These are phyloP conservation scores for Acacia pycnantha DNA, from an alignment of 331 rosid species.

Conservation along the genomic window DNA sequence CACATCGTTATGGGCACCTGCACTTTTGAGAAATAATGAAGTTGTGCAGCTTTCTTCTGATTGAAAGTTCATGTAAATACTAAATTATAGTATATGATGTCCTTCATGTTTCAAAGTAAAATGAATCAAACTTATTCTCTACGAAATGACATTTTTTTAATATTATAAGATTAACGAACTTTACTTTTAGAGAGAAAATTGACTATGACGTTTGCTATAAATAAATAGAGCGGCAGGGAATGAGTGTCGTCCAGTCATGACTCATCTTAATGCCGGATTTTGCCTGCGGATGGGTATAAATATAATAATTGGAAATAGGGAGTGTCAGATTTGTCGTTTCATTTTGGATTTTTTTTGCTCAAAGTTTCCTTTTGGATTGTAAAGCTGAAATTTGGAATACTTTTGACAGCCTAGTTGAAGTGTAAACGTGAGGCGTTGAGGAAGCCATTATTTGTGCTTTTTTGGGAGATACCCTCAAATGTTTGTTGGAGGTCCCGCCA, in stretches of 20 bases:
- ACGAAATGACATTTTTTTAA: no score
- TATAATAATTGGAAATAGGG: not conserved
- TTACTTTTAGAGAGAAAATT: no score
- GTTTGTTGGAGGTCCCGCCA: slow-evolving; percentile 12
- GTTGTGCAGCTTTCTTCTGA: not conserved
- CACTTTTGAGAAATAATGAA: not conserved
- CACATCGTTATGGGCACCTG: not conserved
- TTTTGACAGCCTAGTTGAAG: slow-evolving; percentile 16
- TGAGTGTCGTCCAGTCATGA: not conserved
- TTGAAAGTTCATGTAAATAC: not conserved
- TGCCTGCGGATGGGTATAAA: not conserved
- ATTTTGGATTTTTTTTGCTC: slow-evolving; percentile 15
- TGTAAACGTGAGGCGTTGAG: not conserved
- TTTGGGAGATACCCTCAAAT: not conserved
- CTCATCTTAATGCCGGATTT: not conserved
- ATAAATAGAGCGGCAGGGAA: not conserved
- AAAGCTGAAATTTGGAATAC: slow-evolving; percentile 9
- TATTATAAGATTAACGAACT: no score
- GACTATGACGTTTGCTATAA: no score
- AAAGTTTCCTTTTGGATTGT: slow-evolving; percentile 11
- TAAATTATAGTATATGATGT: not conserved
- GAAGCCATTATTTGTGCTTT: not conserved
- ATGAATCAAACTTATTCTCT: no score
- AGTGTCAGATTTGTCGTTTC: slow-evolving; percentile 10
- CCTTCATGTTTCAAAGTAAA: not conserved